Evolutionary conservation across 2,329 filamentous ascomycete species (phyloP).

Genomic region (Sclerotinia trifoliorum): DNA sequence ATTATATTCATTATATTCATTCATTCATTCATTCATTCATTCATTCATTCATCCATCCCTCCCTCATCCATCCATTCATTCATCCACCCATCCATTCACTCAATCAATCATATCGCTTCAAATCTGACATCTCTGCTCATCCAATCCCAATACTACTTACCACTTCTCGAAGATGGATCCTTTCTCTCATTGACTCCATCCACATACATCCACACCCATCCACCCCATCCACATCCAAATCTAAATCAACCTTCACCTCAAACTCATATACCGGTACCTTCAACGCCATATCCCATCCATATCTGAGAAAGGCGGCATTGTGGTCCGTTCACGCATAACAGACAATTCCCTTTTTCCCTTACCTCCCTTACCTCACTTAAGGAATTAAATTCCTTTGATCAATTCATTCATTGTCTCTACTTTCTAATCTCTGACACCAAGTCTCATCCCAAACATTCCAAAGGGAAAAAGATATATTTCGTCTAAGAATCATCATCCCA

Average conservation of each 20-base stretch:
- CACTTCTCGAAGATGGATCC: neutral
- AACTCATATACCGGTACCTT: neutral
- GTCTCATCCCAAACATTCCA: conserved; percentile 13
- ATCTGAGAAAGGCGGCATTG: neutral
- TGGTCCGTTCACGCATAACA: conserved; percentile 9
- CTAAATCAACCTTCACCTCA: neutral
- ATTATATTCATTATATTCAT: neutral
- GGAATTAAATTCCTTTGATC: conserved; percentile 12
- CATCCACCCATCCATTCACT: neutral
- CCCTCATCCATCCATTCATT: too few species aligned
- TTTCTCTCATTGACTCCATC: neutral
- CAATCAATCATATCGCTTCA: neutral
- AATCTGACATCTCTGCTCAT: too few species aligned
- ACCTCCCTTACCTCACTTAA: neutral
- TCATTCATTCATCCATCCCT: too few species aligned
- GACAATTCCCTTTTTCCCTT: neutral
- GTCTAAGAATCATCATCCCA: conserved; percentile 11
- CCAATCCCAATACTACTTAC: neutral
- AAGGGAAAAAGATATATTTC: neutral
- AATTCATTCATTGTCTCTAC: conserved; percentile 8
- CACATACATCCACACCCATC: neutral
- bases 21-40: neutral
- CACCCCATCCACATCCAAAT: neutral
- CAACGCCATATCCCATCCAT: neutral
- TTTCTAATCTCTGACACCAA: neutral